Evolutionary conservation across 2,329 filamentous ascomycete species (phyloP).

Genomic region (Scedosporium minutisporum): DNA sequence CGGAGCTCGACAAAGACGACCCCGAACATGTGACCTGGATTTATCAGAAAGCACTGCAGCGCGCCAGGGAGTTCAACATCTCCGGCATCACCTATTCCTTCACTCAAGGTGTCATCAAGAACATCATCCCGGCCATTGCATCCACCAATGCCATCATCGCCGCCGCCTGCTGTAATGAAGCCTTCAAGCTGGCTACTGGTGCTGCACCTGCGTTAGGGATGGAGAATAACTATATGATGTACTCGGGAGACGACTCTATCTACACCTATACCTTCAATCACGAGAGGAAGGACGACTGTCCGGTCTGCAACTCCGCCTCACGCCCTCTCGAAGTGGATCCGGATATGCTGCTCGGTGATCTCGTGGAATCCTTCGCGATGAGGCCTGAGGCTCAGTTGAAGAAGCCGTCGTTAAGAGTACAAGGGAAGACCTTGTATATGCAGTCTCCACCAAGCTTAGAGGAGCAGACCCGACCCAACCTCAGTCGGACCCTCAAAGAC

Average conservation of each 20-base stretch:
- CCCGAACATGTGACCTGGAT: slow-evolving; percentile 97
- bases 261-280: slow-evolving; percentile 98
- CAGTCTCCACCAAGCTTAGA: slow-evolving; percentile 73
- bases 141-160: slow-evolving; percentile 97
- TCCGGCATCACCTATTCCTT: slow-evolving; percentile 87
- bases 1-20: slow-evolving; percentile 86
- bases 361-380: slow-evolving; percentile 74
- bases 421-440: slow-evolving; percentile 83
- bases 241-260: slow-evolving; percentile 87
- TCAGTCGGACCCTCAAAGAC: slow-evolving; percentile 67
- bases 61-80: slow-evolving; percentile 84
- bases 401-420: slow-evolving; percentile 73
- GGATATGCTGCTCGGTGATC: slow-evolving; percentile 65
- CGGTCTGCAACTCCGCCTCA: slow-evolving; percentile 80
- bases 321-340: slow-evolving; percentile 65
- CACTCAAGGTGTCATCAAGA: slow-evolving; percentile 96
- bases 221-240: slow-evolving; percentile 97
- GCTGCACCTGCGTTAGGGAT: slow-evolving; percentile 71
- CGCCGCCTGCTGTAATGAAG: slow-evolving; percentile 92
- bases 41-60: slow-evolving; percentile 70
- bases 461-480: slow-evolving; percentile 72
- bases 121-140: slow-evolving; percentile 97
- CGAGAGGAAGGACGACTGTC: slow-evolving; percentile 88
- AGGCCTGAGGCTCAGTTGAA: slow-evolving; percentile 87
- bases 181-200: slow-evolving; percentile 82